Evolutionary conservation across 257 asterid species (phyloP), one percentile per base, ranked within the genome.

Genomic region (Scutellaria minor): DNA sequence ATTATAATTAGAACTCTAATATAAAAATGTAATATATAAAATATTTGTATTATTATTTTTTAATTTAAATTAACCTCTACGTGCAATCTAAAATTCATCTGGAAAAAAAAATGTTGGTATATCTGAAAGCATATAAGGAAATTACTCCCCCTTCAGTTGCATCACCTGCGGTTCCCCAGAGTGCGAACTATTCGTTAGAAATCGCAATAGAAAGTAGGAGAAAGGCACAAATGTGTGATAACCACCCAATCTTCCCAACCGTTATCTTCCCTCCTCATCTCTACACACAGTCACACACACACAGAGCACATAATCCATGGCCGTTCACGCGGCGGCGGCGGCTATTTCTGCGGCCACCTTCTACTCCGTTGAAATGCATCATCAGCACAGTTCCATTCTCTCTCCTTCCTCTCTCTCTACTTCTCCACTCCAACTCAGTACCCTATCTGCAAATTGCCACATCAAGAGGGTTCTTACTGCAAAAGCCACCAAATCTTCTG

Each of bases 241-340:
- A 70, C 80, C 85, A 77, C 75, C 78, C 80, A 73, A 54, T 77
- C 71, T 59, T 58, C 71, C 66, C 45, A 66, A 65, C 82, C 77
- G 82, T 70, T 79, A 82, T 82, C 84, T 59, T 82, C 84, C 80
- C 84, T 74, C 84, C 68, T 52, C 61, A 15, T 50, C 13, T 14
- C 78, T 82, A 77, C 79, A 75, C 81, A 14, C 75, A 24, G 27
- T 24, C 27, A 15, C 77, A 40, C 72, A 18, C 18, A 18, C 18
- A 18, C 18, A 18, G 18, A n/a, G 46, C 58, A n/a, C 74, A n/a
- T 22, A 22, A 62, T 45, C 83, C 76, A 89, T 87, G 92, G 89
- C 96, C 79, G 78, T 78, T 52, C 47, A 78, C 6, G 75, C 82
- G 78, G 80, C 86, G 84, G 81, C 86, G 84, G 88, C 84, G 81